A percentile compares a stretch with the other conserved stretches of the same genome.
Conservation (phyloP, 768 basidiomycete genomes). For the Russula olivacea region DNA sequence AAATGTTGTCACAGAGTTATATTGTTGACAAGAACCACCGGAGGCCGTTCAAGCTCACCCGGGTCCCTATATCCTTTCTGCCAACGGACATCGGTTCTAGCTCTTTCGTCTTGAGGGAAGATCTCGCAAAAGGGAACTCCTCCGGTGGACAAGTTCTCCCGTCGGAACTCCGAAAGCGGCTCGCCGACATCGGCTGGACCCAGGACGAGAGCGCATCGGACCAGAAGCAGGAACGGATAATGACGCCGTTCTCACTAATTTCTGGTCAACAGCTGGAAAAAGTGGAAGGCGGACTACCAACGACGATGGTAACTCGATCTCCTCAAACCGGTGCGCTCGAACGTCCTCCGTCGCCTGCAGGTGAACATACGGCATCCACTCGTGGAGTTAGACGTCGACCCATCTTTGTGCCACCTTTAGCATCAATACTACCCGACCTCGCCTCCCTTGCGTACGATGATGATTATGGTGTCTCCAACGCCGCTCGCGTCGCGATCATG, state of each 20-base stretch:
- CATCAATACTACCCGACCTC: slow-evolving; percentile 49
- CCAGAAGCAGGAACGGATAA: slow-evolving; percentile 51
- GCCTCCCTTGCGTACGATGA: slow-evolving; percentile 47
- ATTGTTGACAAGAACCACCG: slow-evolving; percentile 56
- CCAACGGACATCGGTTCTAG: slow-evolving; percentile 69
- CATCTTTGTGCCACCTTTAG: slow-evolving; percentile 59
- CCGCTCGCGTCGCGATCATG: slow-evolving; percentile 51
- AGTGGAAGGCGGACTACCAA: slow-evolving; percentile 32
- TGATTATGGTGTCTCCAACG: slow-evolving; percentile 48
- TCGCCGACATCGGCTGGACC: slow-evolving; percentile 72
- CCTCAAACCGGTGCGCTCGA: slow-evolving; percentile 26
- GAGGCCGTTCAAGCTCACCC: slow-evolving; percentile 61
- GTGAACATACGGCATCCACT: slow-evolving; percentile 1
- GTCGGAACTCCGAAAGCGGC: slow-evolving; percentile 53
- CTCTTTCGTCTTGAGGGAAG: slow-evolving; percentile 50
- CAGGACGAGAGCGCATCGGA: slow-evolving; percentile 52
- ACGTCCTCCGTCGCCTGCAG: slow-evolving; percentile 24
- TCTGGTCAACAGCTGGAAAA: slow-evolving; percentile 53
- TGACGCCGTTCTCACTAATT: slow-evolving; percentile 61
- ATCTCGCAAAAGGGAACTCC: slow-evolving; percentile 43
- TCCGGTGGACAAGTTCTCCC: slow-evolving; percentile 46
- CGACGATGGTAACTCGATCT: slow-evolving; percentile 32
- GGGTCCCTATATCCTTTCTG: slow-evolving; percentile 66
- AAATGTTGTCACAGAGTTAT: slow-evolving; percentile 57
- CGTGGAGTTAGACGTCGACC: slow-evolving; percentile 50